Conservation (phyloP, 1,284 basidiomycete genomes). For the Spongispora temasekensis region DNA sequence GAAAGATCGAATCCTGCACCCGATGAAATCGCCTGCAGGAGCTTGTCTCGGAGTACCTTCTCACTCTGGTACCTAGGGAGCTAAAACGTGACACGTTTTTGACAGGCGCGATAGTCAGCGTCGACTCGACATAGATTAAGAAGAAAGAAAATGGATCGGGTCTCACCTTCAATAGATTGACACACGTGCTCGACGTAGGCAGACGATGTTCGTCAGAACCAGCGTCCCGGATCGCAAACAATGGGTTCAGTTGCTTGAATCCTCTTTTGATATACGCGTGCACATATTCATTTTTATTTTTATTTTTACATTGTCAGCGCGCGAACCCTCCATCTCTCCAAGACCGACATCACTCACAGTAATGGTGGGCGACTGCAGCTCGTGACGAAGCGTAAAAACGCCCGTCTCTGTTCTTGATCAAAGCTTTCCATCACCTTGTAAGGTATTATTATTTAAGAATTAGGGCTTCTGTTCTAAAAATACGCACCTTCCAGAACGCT, state of each 20-base stretch:
- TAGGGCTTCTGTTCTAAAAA: too few relatives aligned
- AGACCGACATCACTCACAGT: slow-evolving; percentile 50
- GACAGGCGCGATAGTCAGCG: neutral
- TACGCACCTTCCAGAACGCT: slow-evolving; percentile 74
- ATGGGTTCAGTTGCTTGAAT: slow-evolving; percentile 85
- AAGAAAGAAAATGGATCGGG: neutral
- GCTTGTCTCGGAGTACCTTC: slow-evolving; percentile 64
- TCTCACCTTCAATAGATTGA: slow-evolving; percentile 80
- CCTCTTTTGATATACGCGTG: too few relatives aligned
- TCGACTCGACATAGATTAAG: neutral
- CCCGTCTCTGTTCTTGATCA: slow-evolving; percentile 68
- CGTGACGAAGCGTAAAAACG: slow-evolving; percentile 86
- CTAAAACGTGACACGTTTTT: slow-evolving; percentile 40
- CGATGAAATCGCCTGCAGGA: slow-evolving; percentile 84
- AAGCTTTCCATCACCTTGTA: slow-evolving; percentile 71
- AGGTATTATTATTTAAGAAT: slow-evolving; percentile 3
- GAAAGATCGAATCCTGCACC: slow-evolving; percentile 91
- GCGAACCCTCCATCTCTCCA: neutral
- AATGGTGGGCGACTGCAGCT: slow-evolving; percentile 88
- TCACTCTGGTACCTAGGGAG: slow-evolving; percentile 71
- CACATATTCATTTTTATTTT: too few relatives aligned
- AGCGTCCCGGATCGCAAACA: slow-evolving; percentile 82
- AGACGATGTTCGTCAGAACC: slow-evolving; percentile 74
- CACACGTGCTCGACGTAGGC: slow-evolving; percentile 83
- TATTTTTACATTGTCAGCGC: too few relatives aligned